phyloP scores from a whole-genome alignment of 2,329 filamentous ascomycete genomes.

The Aspergillus novoparasiticus region DNA sequence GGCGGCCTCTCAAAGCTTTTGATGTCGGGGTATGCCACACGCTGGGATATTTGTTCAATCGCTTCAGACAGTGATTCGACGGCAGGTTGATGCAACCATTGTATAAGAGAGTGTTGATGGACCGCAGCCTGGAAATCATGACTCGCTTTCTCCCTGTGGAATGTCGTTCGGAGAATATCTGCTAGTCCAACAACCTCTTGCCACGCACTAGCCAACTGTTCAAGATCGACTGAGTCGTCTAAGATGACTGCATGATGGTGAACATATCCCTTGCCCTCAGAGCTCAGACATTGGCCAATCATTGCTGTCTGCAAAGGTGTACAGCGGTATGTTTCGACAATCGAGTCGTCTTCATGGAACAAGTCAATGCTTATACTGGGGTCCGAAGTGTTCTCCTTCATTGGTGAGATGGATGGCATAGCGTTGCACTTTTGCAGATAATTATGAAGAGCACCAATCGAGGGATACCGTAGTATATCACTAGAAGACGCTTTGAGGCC shows the following conservation, averaged over 20 bases:
- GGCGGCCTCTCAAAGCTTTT: not conserved
- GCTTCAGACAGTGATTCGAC: not conserved
- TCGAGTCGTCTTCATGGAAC: not conserved
- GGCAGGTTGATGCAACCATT: not conserved
- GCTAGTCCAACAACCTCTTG: not conserved
- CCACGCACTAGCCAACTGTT: not conserved
- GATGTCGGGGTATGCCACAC: too few relatives aligned
- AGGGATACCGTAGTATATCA: not conserved
- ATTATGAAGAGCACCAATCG: not conserved
- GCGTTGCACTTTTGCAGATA: too few relatives aligned
- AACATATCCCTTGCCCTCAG: not conserved
- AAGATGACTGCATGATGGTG: not conserved
- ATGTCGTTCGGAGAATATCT: not conserved
- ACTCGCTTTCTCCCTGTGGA: not conserved
- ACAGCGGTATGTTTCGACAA: not conserved
- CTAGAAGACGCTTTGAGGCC: not conserved
- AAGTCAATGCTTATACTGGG: not conserved
- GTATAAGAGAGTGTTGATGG: not conserved
- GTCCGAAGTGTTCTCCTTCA: not conserved
- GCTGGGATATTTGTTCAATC: not conserved
- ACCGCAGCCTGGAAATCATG: not conserved
- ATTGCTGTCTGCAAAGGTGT: not conserved
- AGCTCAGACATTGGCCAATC: not conserved
- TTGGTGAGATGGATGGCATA: too few relatives aligned
- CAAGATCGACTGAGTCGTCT: not conserved